These are phyloP conservation scores for Oldenlandia corymbosa DNA, from an alignment of 257 asterid genomes.

Conservation along the genomic window DNA sequence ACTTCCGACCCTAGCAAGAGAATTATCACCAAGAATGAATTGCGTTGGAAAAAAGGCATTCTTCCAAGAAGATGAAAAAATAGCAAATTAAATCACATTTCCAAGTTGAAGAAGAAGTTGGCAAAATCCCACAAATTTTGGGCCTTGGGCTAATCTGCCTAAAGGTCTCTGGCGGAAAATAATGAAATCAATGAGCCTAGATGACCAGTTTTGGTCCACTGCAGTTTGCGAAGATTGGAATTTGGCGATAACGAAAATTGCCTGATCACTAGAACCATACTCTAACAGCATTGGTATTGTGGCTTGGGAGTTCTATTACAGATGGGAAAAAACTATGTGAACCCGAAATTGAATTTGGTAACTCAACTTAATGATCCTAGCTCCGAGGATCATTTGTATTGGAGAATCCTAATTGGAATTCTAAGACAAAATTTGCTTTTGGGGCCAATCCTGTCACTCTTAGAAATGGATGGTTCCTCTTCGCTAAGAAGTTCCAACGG, in stretches of 20 bases:
- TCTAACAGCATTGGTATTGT: no score
- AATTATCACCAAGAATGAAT: no score
- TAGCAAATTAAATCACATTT: neutral
- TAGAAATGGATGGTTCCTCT: slow-evolving; percentile 2
- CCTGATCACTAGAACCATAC: neutral
- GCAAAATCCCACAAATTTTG: neutral
- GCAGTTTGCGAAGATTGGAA: neutral
- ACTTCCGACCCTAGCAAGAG: no score
- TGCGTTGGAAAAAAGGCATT: no score
- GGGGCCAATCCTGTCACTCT: no score
- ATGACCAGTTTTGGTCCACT: neutral
- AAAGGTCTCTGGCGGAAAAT: neutral
- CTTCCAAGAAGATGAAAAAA: neutral
- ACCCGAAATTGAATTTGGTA: neutral
- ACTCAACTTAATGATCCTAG: neutral
- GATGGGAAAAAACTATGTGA: neutral
- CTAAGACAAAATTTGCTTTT: neutral
- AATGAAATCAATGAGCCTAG: neutral
- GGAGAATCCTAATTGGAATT: neutral
- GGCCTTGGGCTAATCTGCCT: neutral
- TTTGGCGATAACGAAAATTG: no score
- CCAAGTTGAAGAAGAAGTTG: neutral
- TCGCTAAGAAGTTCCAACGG: neutral
- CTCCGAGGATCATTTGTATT: neutral
- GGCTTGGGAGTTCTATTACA: neutral